Conservation (phyloP, 2,329 filamentous ascomycete genomes). For the Penicillium sp. region DNA sequence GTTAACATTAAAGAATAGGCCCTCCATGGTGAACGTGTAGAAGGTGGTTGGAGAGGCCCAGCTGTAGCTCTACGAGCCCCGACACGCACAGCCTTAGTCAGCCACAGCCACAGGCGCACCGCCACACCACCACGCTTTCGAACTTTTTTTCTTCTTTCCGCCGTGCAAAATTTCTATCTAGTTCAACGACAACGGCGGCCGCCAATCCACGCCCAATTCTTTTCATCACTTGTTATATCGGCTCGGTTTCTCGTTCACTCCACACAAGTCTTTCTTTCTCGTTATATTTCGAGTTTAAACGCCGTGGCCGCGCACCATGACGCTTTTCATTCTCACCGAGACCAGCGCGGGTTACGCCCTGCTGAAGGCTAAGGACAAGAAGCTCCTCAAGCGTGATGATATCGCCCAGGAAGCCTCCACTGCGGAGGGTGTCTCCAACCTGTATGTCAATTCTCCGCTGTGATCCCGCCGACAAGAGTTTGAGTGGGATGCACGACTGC, state of each 20-base stretch:
- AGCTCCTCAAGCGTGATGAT: conserved; percentile 86
- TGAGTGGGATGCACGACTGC: conserved; percentile 5
- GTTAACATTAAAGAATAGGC: conserved; percentile 91
- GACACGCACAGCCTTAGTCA: conserved; percentile 32
- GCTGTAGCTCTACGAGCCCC: conserved; percentile 21
- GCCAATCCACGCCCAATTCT: conserved; percentile 30
- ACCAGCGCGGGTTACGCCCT: conserved; percentile 96
- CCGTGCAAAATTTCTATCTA: conserved; percentile 39
- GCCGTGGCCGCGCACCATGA: conserved; percentile 60
- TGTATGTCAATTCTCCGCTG: conserved; percentile 59
- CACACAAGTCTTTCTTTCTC: conserved; percentile 13
- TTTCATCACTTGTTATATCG: conserved; percentile 19
- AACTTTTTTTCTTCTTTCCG: conserved; percentile 35
- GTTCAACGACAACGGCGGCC: conserved; percentile 36
- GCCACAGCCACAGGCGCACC: conserved; percentile 23
- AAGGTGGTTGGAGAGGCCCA: conserved; percentile 20
- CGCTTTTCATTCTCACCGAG: conserved; percentile 89
- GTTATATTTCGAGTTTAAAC: conserved; percentile 24
- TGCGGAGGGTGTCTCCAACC: conserved; percentile 80
- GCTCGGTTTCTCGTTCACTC: conserved; percentile 18
- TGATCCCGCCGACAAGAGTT: conserved; percentile 7
- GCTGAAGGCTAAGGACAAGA: conserved; percentile 98
- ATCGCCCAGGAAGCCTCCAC: conserved; percentile 72
- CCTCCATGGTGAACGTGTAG: conserved; percentile 67
- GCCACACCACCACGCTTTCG: conserved; percentile 31